These are phyloP conservation scores for Gardenia jasminoides DNA, from an alignment of 257 asterid genomes.

Conservation along the genomic window DNA sequence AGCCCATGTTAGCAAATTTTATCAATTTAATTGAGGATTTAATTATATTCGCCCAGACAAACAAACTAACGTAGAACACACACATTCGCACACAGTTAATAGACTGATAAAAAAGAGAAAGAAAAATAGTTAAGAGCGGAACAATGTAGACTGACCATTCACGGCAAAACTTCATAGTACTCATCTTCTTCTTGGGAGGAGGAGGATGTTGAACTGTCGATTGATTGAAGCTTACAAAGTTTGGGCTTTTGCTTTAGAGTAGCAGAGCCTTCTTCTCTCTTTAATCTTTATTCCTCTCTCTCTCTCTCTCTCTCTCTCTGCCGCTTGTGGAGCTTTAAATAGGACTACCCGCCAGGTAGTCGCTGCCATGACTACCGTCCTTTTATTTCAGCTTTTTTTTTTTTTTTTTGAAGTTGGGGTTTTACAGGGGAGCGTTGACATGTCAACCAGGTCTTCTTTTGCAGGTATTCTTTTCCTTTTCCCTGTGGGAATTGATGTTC, in stretches of 20 bases:
- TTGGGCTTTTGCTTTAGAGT: neutral
- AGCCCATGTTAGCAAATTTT: neutral
- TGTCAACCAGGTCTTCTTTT: too few species aligned
- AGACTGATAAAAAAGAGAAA: neutral
- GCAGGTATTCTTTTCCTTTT: too few species aligned
- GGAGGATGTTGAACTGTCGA: neutral
- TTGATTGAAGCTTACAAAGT: neutral
- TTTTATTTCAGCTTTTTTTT: too few species aligned
- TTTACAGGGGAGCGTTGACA: too few species aligned
- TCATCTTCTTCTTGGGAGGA: slow-evolving; percentile 48
- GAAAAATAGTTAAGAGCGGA: neutral
- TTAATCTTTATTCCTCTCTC: too few species aligned
- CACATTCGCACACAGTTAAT: neutral
- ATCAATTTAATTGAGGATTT: neutral
- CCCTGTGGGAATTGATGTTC: too few species aligned
- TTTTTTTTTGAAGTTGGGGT: too few species aligned
- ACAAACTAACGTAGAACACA: neutral
- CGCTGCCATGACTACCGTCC: too few species aligned
- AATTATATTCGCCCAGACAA: neutral
- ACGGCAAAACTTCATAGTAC: slow-evolving; percentile 99
- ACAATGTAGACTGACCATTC: slow-evolving; percentile 61
- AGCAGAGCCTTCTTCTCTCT: neutral
- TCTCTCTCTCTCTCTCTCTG: too few species aligned
- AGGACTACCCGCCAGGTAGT: too few species aligned
- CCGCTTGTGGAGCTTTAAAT: too few species aligned